Percentiles rank a stretch among this genome's conserved stretches.
Conservation (phyloP, 2,329 filamentous ascomycete species). For the Xylariaceae sp. region DNA sequence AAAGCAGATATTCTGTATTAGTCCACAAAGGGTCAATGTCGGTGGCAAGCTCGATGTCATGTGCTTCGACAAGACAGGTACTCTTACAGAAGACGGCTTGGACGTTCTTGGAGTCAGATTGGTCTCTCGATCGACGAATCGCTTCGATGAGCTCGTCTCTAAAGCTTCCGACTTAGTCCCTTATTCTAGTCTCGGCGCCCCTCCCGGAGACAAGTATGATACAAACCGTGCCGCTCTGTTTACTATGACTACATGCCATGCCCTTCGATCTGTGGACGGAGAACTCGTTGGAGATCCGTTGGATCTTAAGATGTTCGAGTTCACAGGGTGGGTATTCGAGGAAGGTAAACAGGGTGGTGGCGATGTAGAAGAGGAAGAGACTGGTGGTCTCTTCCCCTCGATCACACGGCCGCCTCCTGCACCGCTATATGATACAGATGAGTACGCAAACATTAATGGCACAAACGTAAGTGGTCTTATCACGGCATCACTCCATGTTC, state of each 20-base stretch:
- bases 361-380: conserved; percentile 67
- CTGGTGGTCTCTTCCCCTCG: conserved; percentile 73
- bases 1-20: conserved; percentile 95
- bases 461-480: conserved; percentile 26
- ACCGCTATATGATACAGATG: conserved; percentile 44
- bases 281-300: conserved; percentile 90
- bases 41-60: conserved; percentile 93
- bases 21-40: conserved; percentile 93
- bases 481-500: neutral
- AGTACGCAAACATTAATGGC: conserved; percentile 26
- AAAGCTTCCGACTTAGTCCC: conserved; percentile 57
- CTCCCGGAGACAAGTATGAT: conserved; percentile 32
- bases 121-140: conserved; percentile 55
- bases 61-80: conserved; percentile 99
- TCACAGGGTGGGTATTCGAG: conserved; percentile 86
- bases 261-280: conserved; percentile 76
- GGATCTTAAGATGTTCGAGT: conserved; percentile 98
- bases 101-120: conserved; percentile 87
- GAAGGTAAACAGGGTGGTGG: conserved; percentile 69
- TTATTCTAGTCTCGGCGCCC: conserved; percentile 28
- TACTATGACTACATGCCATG: conserved; percentile 97
- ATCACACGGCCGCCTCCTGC: conserved; percentile 73
- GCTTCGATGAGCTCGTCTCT: conserved; percentile 72
- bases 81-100: conserved; percentile 89
- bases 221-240: conserved; percentile 63